These are phyloP conservation scores for Asclepias syriaca DNA, from an alignment of 257 asterid genomes.

Conservation along the genomic window DNA sequence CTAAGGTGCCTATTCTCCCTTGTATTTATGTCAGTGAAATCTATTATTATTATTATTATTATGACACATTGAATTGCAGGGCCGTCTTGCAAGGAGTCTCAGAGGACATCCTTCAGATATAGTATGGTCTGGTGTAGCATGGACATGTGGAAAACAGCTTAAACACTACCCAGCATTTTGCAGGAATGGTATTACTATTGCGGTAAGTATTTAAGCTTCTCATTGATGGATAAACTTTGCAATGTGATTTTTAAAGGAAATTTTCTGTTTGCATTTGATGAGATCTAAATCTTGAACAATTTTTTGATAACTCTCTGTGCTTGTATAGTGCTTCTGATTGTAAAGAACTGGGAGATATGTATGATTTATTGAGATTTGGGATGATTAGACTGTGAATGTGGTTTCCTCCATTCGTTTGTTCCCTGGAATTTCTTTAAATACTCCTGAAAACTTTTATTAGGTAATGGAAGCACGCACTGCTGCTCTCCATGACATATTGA, in stretches of 20 bases:
- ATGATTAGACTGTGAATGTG: not conserved
- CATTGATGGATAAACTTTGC: not conserved
- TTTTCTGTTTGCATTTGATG: not conserved
- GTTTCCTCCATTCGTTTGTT: not conserved
- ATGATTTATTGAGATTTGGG: not conserved
- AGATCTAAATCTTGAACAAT: not conserved
- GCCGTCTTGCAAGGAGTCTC: conserved; percentile 54
- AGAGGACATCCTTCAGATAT: conserved; percentile 63
- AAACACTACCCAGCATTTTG: conserved; percentile 79
- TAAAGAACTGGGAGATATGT: not conserved
- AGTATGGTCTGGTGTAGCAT: conserved; percentile 83
- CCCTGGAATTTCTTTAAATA: not conserved
- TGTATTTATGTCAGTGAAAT: conserved; percentile 11
- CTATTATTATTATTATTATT: conserved; percentile 16
- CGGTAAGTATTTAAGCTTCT: conserved; percentile 44
- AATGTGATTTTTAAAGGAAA: not conserved
- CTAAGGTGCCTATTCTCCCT: conserved; percentile 43
- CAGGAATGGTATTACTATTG: conserved; percentile 78
- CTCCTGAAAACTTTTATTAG: not conserved
- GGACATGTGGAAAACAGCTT: conserved; percentile 91
- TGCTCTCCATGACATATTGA: not conserved
- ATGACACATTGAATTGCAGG: conserved; percentile 38
- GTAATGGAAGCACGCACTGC: not conserved
- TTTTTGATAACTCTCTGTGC: not conserved
- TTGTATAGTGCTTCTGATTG: not conserved